Percentiles rank a stretch among this genome's conserved stretches.
phyloP scores from a whole-genome alignment of 2,329 filamentous ascomycete species.

The Knoxdaviesia proteae region DNA sequence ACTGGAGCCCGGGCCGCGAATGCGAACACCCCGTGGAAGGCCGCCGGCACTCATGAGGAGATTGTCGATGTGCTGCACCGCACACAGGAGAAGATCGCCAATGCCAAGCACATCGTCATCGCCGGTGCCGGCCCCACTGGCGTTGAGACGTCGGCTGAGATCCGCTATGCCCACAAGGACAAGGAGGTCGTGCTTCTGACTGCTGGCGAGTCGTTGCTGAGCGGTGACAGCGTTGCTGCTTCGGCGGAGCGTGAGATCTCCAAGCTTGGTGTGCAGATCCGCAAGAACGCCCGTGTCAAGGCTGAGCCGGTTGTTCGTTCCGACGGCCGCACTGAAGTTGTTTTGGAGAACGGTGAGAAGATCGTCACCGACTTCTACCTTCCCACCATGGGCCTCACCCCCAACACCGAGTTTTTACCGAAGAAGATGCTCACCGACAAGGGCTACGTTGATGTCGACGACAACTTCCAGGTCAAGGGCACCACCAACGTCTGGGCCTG shows the following conservation, averaged over 20 bases:
- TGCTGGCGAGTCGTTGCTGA: slow-evolving; percentile 18
- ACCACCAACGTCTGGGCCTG: slow-evolving; percentile 27
- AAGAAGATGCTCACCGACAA: slow-evolving; percentile 19
- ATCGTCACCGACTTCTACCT: slow-evolving; percentile 34
- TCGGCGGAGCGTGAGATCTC: slow-evolving; percentile 26
- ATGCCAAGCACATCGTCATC: slow-evolving; percentile 31
- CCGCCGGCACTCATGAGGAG: slow-evolving; percentile 23
- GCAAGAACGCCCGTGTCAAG: slow-evolving; percentile 19
- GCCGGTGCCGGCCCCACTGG: slow-evolving; percentile 35
- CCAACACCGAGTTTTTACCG: slow-evolving; percentile 33
- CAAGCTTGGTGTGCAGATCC: slow-evolving; percentile 29
- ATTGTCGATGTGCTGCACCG: slow-evolving; percentile 17
- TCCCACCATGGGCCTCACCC: slow-evolving; percentile 30
- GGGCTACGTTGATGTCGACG: slow-evolving; percentile 27
- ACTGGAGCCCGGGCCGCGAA: slow-evolving; percentile 27
- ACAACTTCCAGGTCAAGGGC: slow-evolving; percentile 24
- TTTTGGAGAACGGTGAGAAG: slow-evolving; percentile 22
- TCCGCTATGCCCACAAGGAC: slow-evolving; percentile 27
- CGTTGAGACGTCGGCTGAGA: slow-evolving; percentile 32
- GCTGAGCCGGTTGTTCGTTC: slow-evolving; percentile 11
- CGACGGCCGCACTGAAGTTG: slow-evolving; percentile 27
- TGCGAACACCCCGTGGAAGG: slow-evolving; percentile 29
- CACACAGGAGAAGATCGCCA: slow-evolving; percentile 18
- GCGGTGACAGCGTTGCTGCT: slow-evolving; percentile 20
- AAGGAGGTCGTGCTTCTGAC: slow-evolving; percentile 28